Conservation (phyloP, 2,329 filamentous ascomycete species). For the Endoconidiophora laricicola region DNA sequence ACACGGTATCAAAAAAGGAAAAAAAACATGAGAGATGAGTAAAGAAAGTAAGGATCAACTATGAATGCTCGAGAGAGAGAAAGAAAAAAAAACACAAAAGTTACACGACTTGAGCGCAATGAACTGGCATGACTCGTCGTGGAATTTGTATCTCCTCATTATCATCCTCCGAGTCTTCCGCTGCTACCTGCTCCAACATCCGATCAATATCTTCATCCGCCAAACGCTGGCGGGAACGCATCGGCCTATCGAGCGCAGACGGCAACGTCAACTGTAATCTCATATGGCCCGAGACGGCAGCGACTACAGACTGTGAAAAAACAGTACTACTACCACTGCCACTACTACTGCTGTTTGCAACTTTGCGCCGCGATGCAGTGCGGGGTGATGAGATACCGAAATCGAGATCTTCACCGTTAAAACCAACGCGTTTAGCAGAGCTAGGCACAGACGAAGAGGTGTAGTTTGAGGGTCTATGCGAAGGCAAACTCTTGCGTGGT, state of each 20-base stretch:
- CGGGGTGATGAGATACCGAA: background rate
- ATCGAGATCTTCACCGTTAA: conserved; percentile 23
- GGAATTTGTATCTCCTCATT: conserved; percentile 43
- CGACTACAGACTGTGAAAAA: background rate
- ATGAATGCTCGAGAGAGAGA: background rate
- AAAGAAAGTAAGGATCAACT: background rate
- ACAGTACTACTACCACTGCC: conserved; percentile 15
- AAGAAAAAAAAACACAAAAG: background rate
- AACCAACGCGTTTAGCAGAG: conserved; percentile 28
- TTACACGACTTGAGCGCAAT: conserved; percentile 8
- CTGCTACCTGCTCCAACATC: conserved; percentile 37
- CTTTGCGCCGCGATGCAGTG: background rate
- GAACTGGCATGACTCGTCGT: conserved; percentile 17
- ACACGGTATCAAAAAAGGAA: no score
- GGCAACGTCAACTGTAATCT: conserved; percentile 30
- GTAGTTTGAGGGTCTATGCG: conserved; percentile 25
- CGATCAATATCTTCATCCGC: conserved; percentile 40
- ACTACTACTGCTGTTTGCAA: conserved; percentile 25
- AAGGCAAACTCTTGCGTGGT: conserved; percentile 35
- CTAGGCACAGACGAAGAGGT: no score
- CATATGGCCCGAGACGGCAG: conserved; percentile 20
- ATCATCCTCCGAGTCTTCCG: conserved; percentile 32
- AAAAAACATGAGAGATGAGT: background rate
- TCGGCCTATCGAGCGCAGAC: conserved; percentile 26
- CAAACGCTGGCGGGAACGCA: conserved; percentile 26